phyloP scores from a whole-genome alignment of 139 green algal genomes.

The Monoraphidium neglectum region DNA sequence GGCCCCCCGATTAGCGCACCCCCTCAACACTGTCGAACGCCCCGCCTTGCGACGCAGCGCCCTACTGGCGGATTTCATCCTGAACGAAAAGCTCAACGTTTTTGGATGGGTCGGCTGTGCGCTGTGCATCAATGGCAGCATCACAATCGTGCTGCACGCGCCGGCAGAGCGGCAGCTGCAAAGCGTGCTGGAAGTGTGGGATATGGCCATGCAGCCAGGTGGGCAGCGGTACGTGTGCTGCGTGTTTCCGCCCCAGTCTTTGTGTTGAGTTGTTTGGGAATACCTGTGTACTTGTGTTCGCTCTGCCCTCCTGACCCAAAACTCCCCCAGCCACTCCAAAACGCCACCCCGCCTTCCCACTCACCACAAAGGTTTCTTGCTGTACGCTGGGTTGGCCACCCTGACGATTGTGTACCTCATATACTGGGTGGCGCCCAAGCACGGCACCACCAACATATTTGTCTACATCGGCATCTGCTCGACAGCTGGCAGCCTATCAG shows the following conservation, averaged over 20 bases:
- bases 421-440: slow-evolving; percentile 53
- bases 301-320: no score
- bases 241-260: no score
- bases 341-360: background rate
- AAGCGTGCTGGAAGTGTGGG: slow-evolving; percentile 84
- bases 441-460: slow-evolving; percentile 82
- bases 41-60: slow-evolving; percentile 59
- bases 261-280: no score
- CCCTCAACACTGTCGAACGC: no score
- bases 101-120: slow-evolving; percentile 93
- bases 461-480: slow-evolving; percentile 97
- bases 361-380: slow-evolving; percentile 75
- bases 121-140: slow-evolving; percentile 90
- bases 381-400: slow-evolving; percentile 72
- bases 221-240: no score
- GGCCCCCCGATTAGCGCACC: no score
- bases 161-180: slow-evolving; percentile 78
- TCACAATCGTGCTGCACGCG: slow-evolving; percentile 93
- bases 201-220: slow-evolving; percentile 85
- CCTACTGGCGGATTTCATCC: slow-evolving; percentile 88
- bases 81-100: slow-evolving; percentile 91
- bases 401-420: slow-evolving; percentile 66
- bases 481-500: slow-evolving; percentile 88
- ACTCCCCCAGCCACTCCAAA: no score
- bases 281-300: no score